These are phyloP conservation scores for Geotrichum macrosporum DNA, from an alignment of 1,139 yeast species.

Conservation along the genomic window DNA sequence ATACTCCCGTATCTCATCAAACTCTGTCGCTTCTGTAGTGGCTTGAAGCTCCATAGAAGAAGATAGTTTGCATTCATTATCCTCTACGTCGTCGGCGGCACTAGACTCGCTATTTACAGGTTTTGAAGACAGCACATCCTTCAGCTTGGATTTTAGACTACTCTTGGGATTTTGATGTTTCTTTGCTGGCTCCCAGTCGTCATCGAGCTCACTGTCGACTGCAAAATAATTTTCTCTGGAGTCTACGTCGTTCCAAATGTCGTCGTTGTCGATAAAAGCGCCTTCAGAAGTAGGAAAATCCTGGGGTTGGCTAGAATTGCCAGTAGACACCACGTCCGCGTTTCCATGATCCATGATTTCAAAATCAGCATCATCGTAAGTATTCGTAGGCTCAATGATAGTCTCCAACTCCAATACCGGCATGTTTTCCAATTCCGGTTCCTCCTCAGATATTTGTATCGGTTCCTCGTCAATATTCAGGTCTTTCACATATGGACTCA, in stretches of 20 bases:
- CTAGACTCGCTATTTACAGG: neutral
- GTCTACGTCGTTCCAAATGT: slow-evolving; percentile 8
- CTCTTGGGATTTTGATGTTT: neutral
- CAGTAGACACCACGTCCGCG: too few species aligned
- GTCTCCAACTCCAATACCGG: too few species aligned
- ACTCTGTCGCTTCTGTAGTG: neutral
- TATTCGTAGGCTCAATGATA: too few species aligned
- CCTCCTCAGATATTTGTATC: too few species aligned
- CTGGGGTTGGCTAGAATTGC: neutral
- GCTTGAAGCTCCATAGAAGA: neutral
- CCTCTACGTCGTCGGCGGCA: neutral
- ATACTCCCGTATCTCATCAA: neutral
- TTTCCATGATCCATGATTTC: too few species aligned
- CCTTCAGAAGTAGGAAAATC: neutral
- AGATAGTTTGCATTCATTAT: neutral
- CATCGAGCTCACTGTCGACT: slow-evolving; percentile 10
- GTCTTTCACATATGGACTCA: too few species aligned
- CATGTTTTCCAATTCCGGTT: too few species aligned
- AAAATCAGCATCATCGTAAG: too few species aligned
- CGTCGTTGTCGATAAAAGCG: neutral
- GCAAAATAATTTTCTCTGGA: slow-evolving; percentile 10
- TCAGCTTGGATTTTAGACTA: neutral
- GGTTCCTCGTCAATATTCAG: too few species aligned
- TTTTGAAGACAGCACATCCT: neutral
- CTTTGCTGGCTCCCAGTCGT: slow-evolving; percentile 2